Evolutionary conservation across 2,329 filamentous ascomycete species (phyloP), one percentile per base, ranked within the genome.

Genomic region (Ceratocystis papillata): DNA sequence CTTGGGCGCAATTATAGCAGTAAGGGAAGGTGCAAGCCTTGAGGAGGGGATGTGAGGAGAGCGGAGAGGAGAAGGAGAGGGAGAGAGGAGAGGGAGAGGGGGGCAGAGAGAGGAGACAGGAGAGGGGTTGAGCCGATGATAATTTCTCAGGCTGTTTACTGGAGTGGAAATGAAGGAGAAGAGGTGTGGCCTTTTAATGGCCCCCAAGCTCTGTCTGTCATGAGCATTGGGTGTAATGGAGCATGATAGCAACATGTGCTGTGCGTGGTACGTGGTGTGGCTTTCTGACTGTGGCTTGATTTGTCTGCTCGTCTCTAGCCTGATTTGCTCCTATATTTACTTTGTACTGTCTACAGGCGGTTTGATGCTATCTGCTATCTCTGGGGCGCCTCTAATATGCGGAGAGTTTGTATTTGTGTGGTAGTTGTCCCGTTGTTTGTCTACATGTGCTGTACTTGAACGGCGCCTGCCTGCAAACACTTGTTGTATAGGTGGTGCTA

Each of bases 41-140:
- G 53, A 17, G 53, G 30, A 28, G 25, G 12, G 25, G 48, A 22
- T n/a, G 48, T 22, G 20, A 48, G 15, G 7, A 5, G n/a, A 20
- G 45, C 15, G 15, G 20, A 22, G 12, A 22, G 48, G n/a, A 10
- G 22, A 10, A 4, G n/a, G n/a, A n/a, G 46, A 50, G 46, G 17
- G 15, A 53, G n/a, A 7, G 17, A 20, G 1, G 20, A n/a, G 20
- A n/a, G 50, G 1, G 17, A 55, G 22, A 12, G 7, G 22, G 50
- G 5, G 46, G 20, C 1, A 15, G 17, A 10, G 20, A 6, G 46
- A 22, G 46, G 17, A 50, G 17, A 22, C 17, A 57, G 53, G 53
- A 17, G 25, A 57, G 53, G 50, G 25, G 25, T 57, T 33, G 53
- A 57, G 53, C 53, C 25, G 53, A 57, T 33, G 53, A 57, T 57